Base-by-base conservation (phyloP, 176 grass and related monocot genomes). In the Oryza rufipogon region DNA sequence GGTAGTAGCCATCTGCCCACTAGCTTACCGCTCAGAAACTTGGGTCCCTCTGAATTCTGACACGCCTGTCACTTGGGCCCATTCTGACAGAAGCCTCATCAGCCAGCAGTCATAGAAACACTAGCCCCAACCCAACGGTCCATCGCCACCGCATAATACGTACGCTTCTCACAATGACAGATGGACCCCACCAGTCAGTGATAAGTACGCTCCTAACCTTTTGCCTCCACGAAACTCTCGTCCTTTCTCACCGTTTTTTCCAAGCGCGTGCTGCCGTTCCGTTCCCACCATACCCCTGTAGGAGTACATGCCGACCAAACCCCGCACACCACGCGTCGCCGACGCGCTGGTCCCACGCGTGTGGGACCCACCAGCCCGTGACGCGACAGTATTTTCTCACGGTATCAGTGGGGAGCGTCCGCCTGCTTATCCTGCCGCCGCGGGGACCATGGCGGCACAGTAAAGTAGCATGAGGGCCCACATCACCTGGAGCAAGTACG, bases 301-400 rank as follows among this genome's bases (percentile, higher is more conserved):
- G 15, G 2, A 42, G 34, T 36, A 36, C 34, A 26, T 9, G 10
- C 3, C 48, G 48, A 81, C 79, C 12, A 60, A 71, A 9, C 4
- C 0, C 14, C 4, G 3, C 33, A 54, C 1, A 4, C 9, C 68
- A 42, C 32, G 5, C 6, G 2, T 73, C 80, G 1, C 80, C 68
- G 80, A 64, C 68, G 19, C 1, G 0, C 5, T 9, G 22, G 52
- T 30, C 80, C 68, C n/a, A 9, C n/a, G 0, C 0, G 0, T 0
- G 0, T 0, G 0, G 34, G 80, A 11, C 80, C 68, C 80, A 42
- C 49, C 0, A 1, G n/a, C 63, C 22, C 15, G 52, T 73, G 22
- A 46, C 0, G 30, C 2, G 1, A 61, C 13, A 58, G 7, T n/a
- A 1, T 58, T 12, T 71, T 25, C 48, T 20, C 5, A 13, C 68